Evolutionary conservation across 2,329 filamentous ascomycete genomes (phyloP), one percentile per base, ranked within the genome.

Genomic region (Aspergillus neoniger): DNA sequence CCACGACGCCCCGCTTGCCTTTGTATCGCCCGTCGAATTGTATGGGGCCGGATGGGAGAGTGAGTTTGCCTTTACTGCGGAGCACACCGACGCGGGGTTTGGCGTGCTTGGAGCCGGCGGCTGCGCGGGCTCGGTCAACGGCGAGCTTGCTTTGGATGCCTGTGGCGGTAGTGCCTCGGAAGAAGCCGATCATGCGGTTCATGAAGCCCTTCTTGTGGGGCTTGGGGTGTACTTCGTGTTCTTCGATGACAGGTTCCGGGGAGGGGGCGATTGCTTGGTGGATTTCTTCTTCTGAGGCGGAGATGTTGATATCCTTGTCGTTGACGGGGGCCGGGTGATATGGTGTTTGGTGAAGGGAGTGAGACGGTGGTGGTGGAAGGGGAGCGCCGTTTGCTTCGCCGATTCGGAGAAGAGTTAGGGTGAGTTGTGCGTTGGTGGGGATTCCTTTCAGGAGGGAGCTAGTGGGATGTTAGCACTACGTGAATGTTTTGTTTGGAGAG

Each of bases 341-440:
- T 19, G 83, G 78, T 3, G 83, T 81, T 28, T 81, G 76, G 9
- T 73, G 63, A 3, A 68, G 62, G 21, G 80, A 76, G 15, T 72
- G 74, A 15, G 41, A 30, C 1, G 85, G 84, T 21, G 85, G 84
- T 10, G 85, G 87, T 0, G 91, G 91, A 0, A 96, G 76, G 0
- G 92, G 92, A 0, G 90, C 88, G 65, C 90, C 90, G 76, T 93
- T 93, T 10, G 85, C 86, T 76, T 96, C 92, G 43, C 91, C 91
- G 30, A 94, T 87, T 5, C 92, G 89, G 10, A 96, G 85, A 1
- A 96, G 82, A 0, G 91, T 96, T 28, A 96, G 79, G 0, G 91
- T 88, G 17, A 96, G 84, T 70, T 96, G 92, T 3, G 91, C 91
- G 71, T 96, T 95, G 1, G 91, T 96, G 0, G 92, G 92, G 0